Conservation (phyloP, 2,329 filamentous ascomycete genomes). For the Cladosporium austrohemisphaericum region DNA sequence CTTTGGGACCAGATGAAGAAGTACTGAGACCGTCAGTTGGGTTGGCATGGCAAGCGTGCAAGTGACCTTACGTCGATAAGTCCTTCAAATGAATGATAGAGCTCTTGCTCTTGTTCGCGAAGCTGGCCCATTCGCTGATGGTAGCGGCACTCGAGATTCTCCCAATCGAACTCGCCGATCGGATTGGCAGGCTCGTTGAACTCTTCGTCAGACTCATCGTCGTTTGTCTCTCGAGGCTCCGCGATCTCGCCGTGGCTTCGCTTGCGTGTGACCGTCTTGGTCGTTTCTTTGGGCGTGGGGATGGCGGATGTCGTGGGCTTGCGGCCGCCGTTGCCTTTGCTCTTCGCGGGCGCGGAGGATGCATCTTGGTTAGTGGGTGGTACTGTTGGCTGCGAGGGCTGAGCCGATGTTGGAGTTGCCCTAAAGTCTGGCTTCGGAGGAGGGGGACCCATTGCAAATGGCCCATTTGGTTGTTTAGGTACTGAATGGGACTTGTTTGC, state of each 20-base stretch:
- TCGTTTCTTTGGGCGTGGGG: neutral
- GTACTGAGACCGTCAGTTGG: conserved; percentile 51
- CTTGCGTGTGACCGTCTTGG: neutral
- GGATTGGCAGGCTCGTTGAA: conserved; percentile 23
- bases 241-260: neutral
- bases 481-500: neutral
- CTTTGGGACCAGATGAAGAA: conserved; percentile 76
- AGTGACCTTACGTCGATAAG: conserved; percentile 62
- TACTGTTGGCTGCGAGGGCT: neutral
- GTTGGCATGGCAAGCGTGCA: conserved; percentile 11
- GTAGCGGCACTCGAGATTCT: conserved; percentile 68
- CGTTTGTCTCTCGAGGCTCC: too few species aligned
- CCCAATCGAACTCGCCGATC: conserved; percentile 67
- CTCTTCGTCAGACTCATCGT: neutral
- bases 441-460: neutral
- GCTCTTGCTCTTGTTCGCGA: conserved; percentile 58
- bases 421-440: conserved; percentile 8
- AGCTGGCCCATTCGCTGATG: conserved; percentile 61
- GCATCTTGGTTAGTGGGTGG: neutral
- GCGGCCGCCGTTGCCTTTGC: neutral
- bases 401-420: conserved; percentile 3
- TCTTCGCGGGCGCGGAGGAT: neutral
- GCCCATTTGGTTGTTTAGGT: too few species aligned
- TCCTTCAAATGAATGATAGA: conserved; percentile 26
- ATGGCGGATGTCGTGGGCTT: neutral